Evolutionary conservation across 2,329 filamentous ascomycete species (phyloP).

Genomic region (Aspergillus latus): DNA sequence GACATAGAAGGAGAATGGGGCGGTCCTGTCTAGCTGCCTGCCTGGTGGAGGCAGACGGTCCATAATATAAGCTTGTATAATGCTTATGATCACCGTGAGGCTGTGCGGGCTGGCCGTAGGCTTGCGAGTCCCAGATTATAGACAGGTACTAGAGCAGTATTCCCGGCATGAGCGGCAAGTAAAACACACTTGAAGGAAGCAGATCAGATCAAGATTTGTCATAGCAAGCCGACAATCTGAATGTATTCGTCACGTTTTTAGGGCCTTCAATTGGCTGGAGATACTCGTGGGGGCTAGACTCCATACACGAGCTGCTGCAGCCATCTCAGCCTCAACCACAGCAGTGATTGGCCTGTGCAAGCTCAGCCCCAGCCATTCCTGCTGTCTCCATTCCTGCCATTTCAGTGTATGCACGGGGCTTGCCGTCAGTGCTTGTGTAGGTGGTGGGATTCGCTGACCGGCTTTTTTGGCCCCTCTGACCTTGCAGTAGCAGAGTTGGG

Average conservation of each 20-base stretch:
- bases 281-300: not conserved
- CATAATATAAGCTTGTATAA: not conserved
- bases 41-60: not conserved
- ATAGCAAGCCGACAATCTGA: not conserved
- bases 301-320: not conserved
- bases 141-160: too few species aligned
- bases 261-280: not conserved
- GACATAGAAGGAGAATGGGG: too few species aligned
- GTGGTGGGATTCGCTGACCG: not conserved
- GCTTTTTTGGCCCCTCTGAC: not conserved
- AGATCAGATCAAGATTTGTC: not conserved
- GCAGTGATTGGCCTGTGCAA: not conserved
- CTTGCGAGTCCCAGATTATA: too few species aligned
- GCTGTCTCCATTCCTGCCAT: not conserved
- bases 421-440: too few species aligned
- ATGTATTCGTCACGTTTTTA: not conserved
- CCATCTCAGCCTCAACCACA: not conserved
- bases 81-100: not conserved
- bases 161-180: too few species aligned
- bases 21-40: not conserved
- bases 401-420: not conserved
- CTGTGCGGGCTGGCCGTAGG: too few species aligned
- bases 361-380: not conserved
- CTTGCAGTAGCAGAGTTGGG: not conserved
- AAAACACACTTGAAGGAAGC: too few species aligned